Evolutionary conservation across 257 asterid species (phyloP).

Genomic region (Solanum neorickii): DNA sequence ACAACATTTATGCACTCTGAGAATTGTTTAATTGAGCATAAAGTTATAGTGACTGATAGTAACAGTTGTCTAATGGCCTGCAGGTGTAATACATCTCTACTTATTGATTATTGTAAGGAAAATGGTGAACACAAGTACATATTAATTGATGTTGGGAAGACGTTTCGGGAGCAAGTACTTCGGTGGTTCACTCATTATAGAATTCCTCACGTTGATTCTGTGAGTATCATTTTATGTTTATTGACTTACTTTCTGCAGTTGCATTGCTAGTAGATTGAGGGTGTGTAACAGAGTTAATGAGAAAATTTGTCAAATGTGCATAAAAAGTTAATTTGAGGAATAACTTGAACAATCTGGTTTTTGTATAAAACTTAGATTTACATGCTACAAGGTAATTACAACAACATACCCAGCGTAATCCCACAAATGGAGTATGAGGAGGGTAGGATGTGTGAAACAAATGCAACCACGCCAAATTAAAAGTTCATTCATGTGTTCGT

Average conservation of each 20-base stretch:
- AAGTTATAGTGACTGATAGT: constrained; percentile 2
- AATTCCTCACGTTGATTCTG: constrained; percentile 86
- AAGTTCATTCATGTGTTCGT: background rate
- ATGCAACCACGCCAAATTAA: background rate
- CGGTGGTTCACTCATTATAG: constrained; percentile 82
- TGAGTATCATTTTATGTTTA: constrained; percentile 27
- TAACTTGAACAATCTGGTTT: background rate
- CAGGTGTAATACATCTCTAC: constrained; percentile 96
- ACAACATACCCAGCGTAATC: background rate
- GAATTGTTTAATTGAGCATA: background rate
- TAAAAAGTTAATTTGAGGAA: background rate
- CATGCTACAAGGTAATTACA: background rate
- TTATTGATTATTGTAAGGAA: constrained; percentile 57
- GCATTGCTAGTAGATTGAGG: background rate
- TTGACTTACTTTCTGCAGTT: background rate
- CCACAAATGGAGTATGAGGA: background rate
- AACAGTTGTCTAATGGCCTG: constrained; percentile 6
- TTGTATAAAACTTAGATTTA: background rate
- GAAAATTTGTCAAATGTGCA: background rate
- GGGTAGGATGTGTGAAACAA: background rate
- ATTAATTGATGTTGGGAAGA: constrained; percentile 89
- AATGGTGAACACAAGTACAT: constrained; percentile 65
- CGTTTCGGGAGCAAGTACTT: constrained; percentile 93
- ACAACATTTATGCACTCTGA: background rate
- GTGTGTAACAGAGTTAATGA: background rate